phyloP scores from a whole-genome alignment of 169 alveolate genomes.

The Plasmodium ovale region DNA sequence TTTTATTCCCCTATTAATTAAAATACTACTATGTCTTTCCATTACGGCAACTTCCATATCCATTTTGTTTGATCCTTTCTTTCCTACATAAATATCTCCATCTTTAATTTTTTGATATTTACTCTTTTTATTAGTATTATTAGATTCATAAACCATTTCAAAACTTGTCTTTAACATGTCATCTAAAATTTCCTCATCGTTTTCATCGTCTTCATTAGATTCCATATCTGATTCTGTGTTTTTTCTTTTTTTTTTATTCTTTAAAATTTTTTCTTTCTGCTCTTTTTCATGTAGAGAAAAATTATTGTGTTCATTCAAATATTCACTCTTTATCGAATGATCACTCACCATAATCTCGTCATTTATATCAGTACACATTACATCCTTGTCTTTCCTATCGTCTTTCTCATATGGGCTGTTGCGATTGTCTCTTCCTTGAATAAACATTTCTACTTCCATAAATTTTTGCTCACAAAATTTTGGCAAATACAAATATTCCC shows the following conservation, averaged over 20 bases:
- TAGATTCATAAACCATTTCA: no score
- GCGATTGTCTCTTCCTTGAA: not conserved
- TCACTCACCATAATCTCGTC: constrained; percentile 15
- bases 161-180: no score
- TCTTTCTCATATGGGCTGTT: not conserved
- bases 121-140: no score
- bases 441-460: constrained; percentile 12
- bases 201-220: not conserved
- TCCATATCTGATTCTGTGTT: not conserved
- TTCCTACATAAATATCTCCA: no score
- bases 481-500: not conserved
- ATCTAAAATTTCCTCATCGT: not conserved
- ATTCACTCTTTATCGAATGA: not conserved
- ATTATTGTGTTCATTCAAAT: not conserved
- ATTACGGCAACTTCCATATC: constrained; percentile 71
- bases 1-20: constrained; percentile 54
- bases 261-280: not conserved
- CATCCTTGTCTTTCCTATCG: not conserved
- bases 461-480: not conserved
- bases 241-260: not conserved
- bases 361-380: not conserved
- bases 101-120: no score
- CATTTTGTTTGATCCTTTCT: no score
- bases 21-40: constrained; percentile 76
- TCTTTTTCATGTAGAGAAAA: not conserved